phyloP scores from a whole-genome alignment of 768 basidiomycete genomes.

The Vararia minispora region DNA sequence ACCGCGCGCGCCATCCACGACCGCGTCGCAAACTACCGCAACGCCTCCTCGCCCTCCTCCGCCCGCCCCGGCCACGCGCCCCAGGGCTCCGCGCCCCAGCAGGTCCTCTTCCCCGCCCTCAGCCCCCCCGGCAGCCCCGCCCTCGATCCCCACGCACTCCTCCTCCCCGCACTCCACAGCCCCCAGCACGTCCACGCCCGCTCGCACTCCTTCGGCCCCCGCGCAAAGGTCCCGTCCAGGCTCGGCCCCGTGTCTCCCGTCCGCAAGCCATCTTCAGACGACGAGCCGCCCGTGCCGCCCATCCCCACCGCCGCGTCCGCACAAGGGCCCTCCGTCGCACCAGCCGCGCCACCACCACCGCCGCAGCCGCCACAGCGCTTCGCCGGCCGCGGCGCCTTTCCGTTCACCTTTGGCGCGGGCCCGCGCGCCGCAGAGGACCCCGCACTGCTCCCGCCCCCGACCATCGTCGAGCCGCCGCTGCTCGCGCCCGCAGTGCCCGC shows the following conservation, averaged over 20 bases:
- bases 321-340: constrained; percentile 1
- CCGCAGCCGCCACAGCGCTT: not conserved
- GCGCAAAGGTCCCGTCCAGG: constrained; percentile 56
- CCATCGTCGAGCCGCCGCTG: constrained; percentile 12
- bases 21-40: constrained; percentile 55
- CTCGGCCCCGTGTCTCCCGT: constrained; percentile 32
- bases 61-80: constrained; percentile 20
- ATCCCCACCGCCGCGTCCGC: constrained; percentile 8
- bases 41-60: too few relatives aligned
- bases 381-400: constrained; percentile 17
- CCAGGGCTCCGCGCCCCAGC: constrained; percentile 8
- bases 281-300: constrained; percentile 18
- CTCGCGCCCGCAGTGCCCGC: constrained; percentile 23
- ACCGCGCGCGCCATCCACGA: constrained; percentile 44
- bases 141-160: constrained; percentile 14
- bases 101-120: constrained; percentile 22
- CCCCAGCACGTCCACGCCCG: constrained; percentile 52
- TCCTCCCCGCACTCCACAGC: constrained; percentile 15
- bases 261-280: constrained; percentile 37
- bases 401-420: constrained; percentile 20
- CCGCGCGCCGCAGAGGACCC: constrained; percentile 10
- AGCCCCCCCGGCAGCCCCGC: constrained; percentile 17
- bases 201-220: constrained; percentile 61
- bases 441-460: constrained; percentile 37
- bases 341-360: constrained; percentile 2